phyloP scores from a whole-genome alignment of 768 basidiomycete species.

The Gloeopeniophorella convolvens region DNA sequence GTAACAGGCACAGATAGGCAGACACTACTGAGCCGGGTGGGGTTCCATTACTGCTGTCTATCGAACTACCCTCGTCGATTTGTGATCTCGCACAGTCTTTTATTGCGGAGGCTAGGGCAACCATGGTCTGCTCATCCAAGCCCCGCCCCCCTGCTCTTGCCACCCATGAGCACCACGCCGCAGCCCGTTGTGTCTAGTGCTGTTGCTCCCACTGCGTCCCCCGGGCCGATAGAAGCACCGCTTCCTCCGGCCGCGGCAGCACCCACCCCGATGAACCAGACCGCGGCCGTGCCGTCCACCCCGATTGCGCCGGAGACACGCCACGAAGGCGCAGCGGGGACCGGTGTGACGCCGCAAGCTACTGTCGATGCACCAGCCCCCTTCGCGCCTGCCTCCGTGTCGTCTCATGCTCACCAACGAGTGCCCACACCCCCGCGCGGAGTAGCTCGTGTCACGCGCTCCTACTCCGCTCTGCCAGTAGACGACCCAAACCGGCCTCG shows the following conservation, averaged over 20 bases:
- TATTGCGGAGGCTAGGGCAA: background rate
- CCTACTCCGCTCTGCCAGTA: background rate
- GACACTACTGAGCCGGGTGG: background rate
- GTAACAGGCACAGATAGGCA: background rate
- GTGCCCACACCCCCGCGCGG: background rate
- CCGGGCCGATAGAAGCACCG: too few species aligned
- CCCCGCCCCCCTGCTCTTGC: background rate
- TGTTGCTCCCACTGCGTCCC: too few species aligned
- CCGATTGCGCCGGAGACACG: background rate
- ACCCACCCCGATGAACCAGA: too few species aligned
- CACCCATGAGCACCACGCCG: background rate
- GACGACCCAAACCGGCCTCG: background rate
- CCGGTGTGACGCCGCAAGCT: background rate
- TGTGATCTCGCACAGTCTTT: too few species aligned
- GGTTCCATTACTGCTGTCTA: slow-evolving; percentile 14
- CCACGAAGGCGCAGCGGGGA: background rate
- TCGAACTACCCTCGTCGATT: background rate
- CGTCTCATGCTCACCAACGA: background rate
- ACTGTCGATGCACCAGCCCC: background rate
- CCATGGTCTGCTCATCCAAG: too few species aligned
- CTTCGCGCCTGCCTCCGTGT: background rate
- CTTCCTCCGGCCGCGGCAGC: too few species aligned
- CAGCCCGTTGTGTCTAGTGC: background rate
- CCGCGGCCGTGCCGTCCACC: background rate
- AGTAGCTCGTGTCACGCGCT: background rate